phyloP scores from a whole-genome alignment of 495 filamentous ascomycete species.

The Annulohypoxylon stygium region DNA sequence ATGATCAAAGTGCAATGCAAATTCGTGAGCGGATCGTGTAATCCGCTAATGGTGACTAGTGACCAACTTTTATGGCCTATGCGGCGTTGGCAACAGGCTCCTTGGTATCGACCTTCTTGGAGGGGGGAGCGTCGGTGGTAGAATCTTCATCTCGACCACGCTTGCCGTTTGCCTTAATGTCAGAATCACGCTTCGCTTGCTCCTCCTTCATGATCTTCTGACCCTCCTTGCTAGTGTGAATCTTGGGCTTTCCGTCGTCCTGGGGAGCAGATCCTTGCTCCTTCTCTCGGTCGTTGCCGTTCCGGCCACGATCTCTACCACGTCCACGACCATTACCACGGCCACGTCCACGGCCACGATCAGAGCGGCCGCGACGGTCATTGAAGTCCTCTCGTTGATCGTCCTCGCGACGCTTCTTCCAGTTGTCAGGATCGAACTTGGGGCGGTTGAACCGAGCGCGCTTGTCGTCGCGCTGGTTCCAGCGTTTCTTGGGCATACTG shows the following conservation, averaged over 20 bases:
- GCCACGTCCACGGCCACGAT: conserved; percentile 44
- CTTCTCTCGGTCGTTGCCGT: conserved; percentile 52
- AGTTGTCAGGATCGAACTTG: conserved; percentile 69
- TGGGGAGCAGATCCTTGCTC: conserved; percentile 48
- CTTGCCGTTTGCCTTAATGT: conserved; percentile 54
- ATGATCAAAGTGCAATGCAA: background rate
- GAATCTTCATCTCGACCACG: conserved; percentile 59
- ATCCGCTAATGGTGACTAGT: background rate
- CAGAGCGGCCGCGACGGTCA: conserved; percentile 50
- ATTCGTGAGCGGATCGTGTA: background rate
- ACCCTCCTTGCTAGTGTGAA: conserved; percentile 52
- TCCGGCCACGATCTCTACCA: conserved; percentile 54
- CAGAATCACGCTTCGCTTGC: conserved; percentile 20
- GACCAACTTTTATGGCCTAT: conserved; percentile 13
- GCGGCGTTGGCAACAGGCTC: conserved; percentile 39
- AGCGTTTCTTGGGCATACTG: too few species aligned
- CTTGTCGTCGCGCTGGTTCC: conserved; percentile 57
- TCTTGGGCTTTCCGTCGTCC: conserved; percentile 49
- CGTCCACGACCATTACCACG: conserved; percentile 56
- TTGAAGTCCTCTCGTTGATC: conserved; percentile 74
- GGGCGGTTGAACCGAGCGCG: conserved; percentile 63
- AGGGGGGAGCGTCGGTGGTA: conserved; percentile 50
- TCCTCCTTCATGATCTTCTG: conserved; percentile 46
- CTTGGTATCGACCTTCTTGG: conserved; percentile 67
- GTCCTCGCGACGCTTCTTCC: conserved; percentile 75